Conservation (phyloP, 768 basidiomycete species). For the Galerina sulciceps region DNA sequence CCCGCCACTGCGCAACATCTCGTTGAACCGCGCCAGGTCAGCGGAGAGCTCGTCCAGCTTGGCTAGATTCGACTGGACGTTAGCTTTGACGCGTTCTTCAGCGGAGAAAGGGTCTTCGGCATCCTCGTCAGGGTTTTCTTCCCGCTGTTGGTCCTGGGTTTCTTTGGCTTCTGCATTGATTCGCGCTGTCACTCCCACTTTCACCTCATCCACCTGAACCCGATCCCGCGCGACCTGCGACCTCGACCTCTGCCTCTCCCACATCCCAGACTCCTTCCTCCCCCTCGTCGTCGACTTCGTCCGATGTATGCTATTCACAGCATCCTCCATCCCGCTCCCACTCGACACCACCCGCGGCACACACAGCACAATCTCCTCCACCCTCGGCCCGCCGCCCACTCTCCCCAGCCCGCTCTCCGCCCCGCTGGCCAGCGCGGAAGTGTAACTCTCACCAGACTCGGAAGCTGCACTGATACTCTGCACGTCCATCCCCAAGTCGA, state of each 20-base stretch:
- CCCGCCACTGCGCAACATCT: slow-evolving; percentile 15
- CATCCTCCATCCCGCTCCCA: slow-evolving; percentile 4
- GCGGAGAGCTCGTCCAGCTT: slow-evolving; percentile 24
- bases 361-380: slow-evolving; percentile 1
- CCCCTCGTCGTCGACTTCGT: not conserved
- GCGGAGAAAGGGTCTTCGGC: not conserved
- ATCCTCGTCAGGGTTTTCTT: not conserved
- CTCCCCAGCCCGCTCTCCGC: not conserved
- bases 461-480: not conserved
- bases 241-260: slow-evolving; percentile 3
- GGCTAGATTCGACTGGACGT: slow-evolving; percentile 16
- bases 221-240: too few relatives aligned
- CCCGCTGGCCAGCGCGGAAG: too few relatives aligned
- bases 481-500: not conserved
- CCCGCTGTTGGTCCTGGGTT: too few relatives aligned
- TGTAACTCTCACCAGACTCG: too few relatives aligned
- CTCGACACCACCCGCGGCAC: slow-evolving; percentile 9
- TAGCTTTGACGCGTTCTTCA: slow-evolving; percentile 1
- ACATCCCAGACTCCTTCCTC: not conserved
- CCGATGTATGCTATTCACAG: not conserved
- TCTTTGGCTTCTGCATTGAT: too few relatives aligned
- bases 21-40: slow-evolving; percentile 24
- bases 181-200: too few relatives aligned
- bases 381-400: not conserved
- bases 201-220: too few relatives aligned